A percentile compares a stretch with the other conserved stretches of the same genome.
These are phyloP conservation scores for Paecilomyces formosus DNA, from an alignment of 2,329 filamentous ascomycete species.

Conservation along the genomic window DNA sequence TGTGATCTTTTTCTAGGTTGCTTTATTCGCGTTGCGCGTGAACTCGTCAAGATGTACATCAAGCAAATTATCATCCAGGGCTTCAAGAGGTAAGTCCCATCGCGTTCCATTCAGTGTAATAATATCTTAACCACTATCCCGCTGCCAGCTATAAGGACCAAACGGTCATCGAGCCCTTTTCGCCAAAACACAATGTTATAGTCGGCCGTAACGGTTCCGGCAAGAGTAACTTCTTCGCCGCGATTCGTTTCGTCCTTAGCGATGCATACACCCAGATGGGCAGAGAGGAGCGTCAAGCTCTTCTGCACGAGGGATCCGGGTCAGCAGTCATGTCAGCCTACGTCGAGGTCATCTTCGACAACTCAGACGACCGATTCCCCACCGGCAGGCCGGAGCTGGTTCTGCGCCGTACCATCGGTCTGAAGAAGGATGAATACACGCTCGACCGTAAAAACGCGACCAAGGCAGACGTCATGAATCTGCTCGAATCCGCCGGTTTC, in stretches of 20 bases:
- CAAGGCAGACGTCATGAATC: slow-evolving; percentile 87
- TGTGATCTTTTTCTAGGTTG: background rate
- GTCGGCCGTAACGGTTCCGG: slow-evolving; percentile 98
- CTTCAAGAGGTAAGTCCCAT: slow-evolving; percentile 77
- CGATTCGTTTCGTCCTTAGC: slow-evolving; percentile 95
- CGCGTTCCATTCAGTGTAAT: slow-evolving; percentile 2
- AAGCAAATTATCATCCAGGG: slow-evolving; percentile 99
- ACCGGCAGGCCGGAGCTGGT: slow-evolving; percentile 87
- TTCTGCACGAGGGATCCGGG: slow-evolving; percentile 96
- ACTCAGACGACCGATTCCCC: slow-evolving; percentile 89
- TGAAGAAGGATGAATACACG: slow-evolving; percentile 98
- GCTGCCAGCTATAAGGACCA: slow-evolving; percentile 89
- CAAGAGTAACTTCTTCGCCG: slow-evolving; percentile 99
- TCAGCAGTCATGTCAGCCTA: slow-evolving; percentile 99
- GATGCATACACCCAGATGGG: slow-evolving; percentile 96
- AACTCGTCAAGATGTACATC: slow-evolving; percentile 72
- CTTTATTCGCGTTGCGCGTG: slow-evolving; percentile 5
- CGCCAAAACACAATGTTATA: slow-evolving; percentile 94
- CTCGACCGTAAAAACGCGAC: slow-evolving; percentile 95
- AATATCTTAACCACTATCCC: slow-evolving; percentile 7
- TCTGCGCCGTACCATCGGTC: slow-evolving; percentile 84
- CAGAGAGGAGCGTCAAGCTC: slow-evolving; percentile 87
- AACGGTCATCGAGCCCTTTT: slow-evolving; percentile 97
- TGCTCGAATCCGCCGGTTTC: slow-evolving; percentile 92
- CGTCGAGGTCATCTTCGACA: slow-evolving; percentile 98